Evolutionary conservation across 1,284 basidiomycete species (phyloP).

Genomic region (Amylostereum areolatum): DNA sequence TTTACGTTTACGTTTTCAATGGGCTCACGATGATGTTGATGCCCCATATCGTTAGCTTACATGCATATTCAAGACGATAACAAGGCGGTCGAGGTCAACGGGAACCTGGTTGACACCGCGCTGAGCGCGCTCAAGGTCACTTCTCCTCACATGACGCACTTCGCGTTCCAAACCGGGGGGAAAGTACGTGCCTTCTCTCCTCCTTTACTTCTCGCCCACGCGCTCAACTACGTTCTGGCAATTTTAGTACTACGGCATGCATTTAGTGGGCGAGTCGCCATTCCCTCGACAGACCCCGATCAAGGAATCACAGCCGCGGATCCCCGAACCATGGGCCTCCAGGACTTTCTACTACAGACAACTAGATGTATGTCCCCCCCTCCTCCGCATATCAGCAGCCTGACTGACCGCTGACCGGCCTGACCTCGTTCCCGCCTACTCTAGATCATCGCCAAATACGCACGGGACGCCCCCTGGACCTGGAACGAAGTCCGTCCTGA

Average conservation of each 20-base stretch:
- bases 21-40: background rate
- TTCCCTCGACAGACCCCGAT: slow-evolving; percentile 2
- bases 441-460: background rate
- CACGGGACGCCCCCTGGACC: slow-evolving; percentile 1
- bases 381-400: background rate
- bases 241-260: background rate
- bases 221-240: background rate
- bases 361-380: background rate
- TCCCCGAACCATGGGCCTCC: slow-evolving; percentile 2
- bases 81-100: background rate
- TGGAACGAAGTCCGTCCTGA: slow-evolving; percentile 4
- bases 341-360: slow-evolving; percentile 5
- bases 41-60: background rate
- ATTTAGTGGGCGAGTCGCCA: background rate
- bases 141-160: background rate
- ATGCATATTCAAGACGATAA: background rate
- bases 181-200: background rate
- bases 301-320: slow-evolving; percentile 1
- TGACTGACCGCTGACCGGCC: background rate
- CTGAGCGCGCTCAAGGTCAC: slow-evolving; percentile 1
- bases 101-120: background rate
- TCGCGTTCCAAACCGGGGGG: slow-evolving; percentile 3
- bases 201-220: too few relatives aligned
- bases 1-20: background rate
- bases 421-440: background rate